Base-by-base conservation (phyloP, 805 yeast genomes). In the Lipomyces japonicus region DNA sequence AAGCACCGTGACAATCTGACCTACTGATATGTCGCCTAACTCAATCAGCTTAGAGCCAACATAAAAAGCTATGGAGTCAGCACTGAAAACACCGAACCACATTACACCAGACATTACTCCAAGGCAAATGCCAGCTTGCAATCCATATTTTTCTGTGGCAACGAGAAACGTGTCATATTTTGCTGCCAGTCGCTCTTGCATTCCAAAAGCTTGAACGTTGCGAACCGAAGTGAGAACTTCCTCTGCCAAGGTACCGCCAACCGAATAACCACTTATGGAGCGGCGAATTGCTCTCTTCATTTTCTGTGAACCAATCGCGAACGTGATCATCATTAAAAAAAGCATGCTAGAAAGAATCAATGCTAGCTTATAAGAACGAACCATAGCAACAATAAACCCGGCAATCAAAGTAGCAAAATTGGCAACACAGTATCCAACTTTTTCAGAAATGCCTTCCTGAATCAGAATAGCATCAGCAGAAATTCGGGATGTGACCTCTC, bases 381-480 rank as follows among this genome's bases (percentile, higher is more conserved):
- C 54, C 52, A 71, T 64, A 1, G 68, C 68, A 44, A 72, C 69
- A 12, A 68, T 64, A 23, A 71, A 58, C 5, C 74, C 71, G 23
- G 74, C 60, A 23, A 68, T 62, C 50, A 71, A 68, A 1, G 73
- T 67, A 18, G 75, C 63, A n/a, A 72, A 38, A 32, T 71, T 73
- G 40, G 66, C 65, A 22, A 68, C 53, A 38, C 70, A 68, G 44
- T 65, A 61, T n/a, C 74, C 75, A 3, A 67, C 63, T 55, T 71
- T 71, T 57, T 71, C 74, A 34, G 71, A 65, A 48, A 71, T 70
- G 25, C 74, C 75, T 40, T 69, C 75, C 52, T 72, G 75, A 43
- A 71, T 67, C 37, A 65, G 53, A 28, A 67, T 64, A 16, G 74
- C 71, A 41, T 70, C 74, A 26, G 68, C 65, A 37, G 73, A 70